Conservation (phyloP, 306 rosid species). For the Albizia julibrissin region DNA sequence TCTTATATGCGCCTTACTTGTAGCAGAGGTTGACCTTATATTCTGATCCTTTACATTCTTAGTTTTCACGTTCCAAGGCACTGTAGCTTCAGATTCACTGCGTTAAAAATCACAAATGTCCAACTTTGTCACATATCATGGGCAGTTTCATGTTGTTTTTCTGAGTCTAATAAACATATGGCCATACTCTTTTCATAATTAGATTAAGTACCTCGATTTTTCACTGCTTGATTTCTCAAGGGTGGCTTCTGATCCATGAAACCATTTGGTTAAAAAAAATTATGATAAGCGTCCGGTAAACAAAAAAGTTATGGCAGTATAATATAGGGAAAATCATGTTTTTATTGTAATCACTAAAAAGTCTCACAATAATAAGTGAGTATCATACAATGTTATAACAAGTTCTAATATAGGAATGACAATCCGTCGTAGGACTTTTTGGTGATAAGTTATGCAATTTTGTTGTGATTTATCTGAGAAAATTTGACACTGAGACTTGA, state of each 20-base stretch:
- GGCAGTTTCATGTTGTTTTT: neutral
- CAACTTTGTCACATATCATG: conserved; percentile 1
- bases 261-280: conserved; percentile 1
- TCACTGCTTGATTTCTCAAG: conserved; percentile 36
- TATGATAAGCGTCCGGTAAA: conserved; percentile 1
- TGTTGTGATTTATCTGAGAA: neutral
- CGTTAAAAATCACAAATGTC: conserved; percentile 6
- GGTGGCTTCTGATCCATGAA: conserved; percentile 38
- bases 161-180: neutral
- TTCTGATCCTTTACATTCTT: conserved; percentile 41
- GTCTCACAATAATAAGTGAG: too few relatives aligned
- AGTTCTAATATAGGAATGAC: too few relatives aligned
- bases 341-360: too few relatives aligned
- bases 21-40: conserved; percentile 29
- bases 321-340: too few relatives aligned
- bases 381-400: neutral
- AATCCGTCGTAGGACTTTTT: too few relatives aligned
- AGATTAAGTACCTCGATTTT: conserved; percentile 39
- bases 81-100: conserved; percentile 40
- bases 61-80: conserved; percentile 31
- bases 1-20: conserved; percentile 26
- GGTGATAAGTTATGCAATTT: neutral
- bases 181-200: neutral
- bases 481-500: conserved; percentile 1
- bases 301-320: neutral